phyloP scores from a whole-genome alignment of 2,329 filamentous ascomycete species.

The Sarocladium kiliense region DNA sequence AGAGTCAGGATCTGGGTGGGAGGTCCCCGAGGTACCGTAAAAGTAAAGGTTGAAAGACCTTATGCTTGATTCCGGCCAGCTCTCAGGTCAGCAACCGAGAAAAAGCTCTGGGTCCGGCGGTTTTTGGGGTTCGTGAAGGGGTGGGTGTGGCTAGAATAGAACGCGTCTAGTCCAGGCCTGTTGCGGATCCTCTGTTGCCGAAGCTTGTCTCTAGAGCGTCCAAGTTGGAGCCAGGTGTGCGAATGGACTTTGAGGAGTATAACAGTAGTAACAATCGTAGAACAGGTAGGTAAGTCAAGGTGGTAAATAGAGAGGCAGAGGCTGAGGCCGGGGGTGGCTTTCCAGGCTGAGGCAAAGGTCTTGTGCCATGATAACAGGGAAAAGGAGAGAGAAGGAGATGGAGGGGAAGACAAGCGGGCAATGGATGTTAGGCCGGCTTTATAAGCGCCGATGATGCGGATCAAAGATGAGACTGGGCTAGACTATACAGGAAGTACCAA shows the following conservation, averaged over 20 bases:
- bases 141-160: constrained; percentile 1
- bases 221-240: background rate
- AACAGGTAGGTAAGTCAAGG: background rate
- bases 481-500: background rate
- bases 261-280: too few relatives aligned
- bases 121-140: constrained; percentile 6
- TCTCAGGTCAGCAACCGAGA: constrained; percentile 4
- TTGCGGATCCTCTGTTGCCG: constrained; percentile 5
- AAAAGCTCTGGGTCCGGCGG: constrained; percentile 2
- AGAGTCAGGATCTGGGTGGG: background rate
- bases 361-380: background rate
- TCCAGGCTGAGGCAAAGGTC: background rate
- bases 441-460: background rate
- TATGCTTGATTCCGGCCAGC: background rate
- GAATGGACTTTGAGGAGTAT: too few relatives aligned
- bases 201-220: background rate
- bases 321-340: background rate
- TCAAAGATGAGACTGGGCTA: background rate
- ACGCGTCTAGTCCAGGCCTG: background rate
- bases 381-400: background rate
- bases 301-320: background rate
- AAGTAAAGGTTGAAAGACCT: background rate
- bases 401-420: background rate
- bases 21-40: background rate
- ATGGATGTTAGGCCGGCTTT: background rate